Conservation (phyloP, 805 yeast species). For the Metschnikowia cubensis region DNA sequence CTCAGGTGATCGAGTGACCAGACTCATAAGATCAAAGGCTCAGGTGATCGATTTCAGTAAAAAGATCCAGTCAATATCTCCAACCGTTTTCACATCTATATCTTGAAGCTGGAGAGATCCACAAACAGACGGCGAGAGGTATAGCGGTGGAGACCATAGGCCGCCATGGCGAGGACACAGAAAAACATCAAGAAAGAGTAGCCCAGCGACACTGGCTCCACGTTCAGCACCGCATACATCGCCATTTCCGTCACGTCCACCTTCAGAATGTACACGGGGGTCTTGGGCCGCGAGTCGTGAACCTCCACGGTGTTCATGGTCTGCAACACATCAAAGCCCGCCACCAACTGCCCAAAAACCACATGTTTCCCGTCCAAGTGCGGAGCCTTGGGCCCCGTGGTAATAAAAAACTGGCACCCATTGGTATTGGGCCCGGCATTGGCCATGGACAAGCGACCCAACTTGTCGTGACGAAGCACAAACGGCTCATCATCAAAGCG, state of each 20-base stretch:
- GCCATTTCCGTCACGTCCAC: slow-evolving; percentile 3
- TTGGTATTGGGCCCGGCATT: slow-evolving; percentile 23
- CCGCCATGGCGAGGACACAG: slow-evolving; percentile 2
- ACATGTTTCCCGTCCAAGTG: slow-evolving; percentile 24
- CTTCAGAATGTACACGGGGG: slow-evolving; percentile 8
- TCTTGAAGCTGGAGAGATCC: slow-evolving; percentile 13
- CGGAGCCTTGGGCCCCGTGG: slow-evolving; percentile 13
- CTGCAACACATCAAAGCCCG: slow-evolving; percentile 19
- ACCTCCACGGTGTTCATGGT: slow-evolving; percentile 9
- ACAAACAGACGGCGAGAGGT: slow-evolving; percentile 14
- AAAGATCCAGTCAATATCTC: no score
- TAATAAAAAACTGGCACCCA: slow-evolving; percentile 24
- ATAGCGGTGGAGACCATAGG: slow-evolving; percentile 6
- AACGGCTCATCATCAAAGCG: slow-evolving; percentile 28
- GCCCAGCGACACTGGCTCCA: slow-evolving; percentile 9
- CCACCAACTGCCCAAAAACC: slow-evolving; percentile 26
- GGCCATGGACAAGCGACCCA: slow-evolving; percentile 32
- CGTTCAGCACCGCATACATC: slow-evolving; percentile 1
- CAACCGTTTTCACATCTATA: not conserved
- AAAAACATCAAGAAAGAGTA: slow-evolving; percentile 13
- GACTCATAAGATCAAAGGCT: no score
- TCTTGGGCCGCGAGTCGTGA: slow-evolving; percentile 8
- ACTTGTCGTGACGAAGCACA: slow-evolving; percentile 24
- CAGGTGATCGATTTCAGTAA: no score
- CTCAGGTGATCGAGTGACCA: no score